These are phyloP conservation scores for Boletales sp. DNA, from an alignment of 768 basidiomycete genomes.

Conservation along the genomic window DNA sequence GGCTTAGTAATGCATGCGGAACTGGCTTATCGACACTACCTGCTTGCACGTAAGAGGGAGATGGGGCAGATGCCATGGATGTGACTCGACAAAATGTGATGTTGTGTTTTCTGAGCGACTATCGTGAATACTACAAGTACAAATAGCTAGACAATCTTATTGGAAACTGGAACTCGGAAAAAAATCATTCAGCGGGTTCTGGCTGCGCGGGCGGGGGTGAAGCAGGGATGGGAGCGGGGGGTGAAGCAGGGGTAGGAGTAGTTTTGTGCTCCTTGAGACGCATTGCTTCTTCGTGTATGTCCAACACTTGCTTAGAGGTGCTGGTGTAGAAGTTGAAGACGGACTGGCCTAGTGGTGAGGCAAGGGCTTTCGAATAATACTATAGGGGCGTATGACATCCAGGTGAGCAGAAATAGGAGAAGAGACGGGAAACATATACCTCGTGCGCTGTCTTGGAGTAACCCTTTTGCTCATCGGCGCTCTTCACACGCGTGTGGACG, in stretches of 20 bases:
- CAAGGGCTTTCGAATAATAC: slow-evolving; percentile 77
- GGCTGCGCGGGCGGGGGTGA: slow-evolving; percentile 8
- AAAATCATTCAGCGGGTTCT: slow-evolving; percentile 7
- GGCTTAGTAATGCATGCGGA: slow-evolving; percentile 7
- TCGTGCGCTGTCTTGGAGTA: slow-evolving; percentile 65
- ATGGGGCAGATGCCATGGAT: neutral
- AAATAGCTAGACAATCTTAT: neutral
- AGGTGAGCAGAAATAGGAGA: slow-evolving; percentile 1
- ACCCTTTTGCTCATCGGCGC: slow-evolving; percentile 81
- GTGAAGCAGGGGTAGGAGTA: slow-evolving; percentile 10
- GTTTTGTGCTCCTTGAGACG: slow-evolving; percentile 71
- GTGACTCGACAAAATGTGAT: neutral
- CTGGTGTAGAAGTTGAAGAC: slow-evolving; percentile 81
- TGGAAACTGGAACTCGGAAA: neutral
- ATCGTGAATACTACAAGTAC: slow-evolving; percentile 10
- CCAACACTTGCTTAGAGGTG: slow-evolving; percentile 82
- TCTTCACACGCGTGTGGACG: slow-evolving; percentile 67
- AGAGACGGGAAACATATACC: slow-evolving; percentile 35
- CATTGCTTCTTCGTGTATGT: slow-evolving; percentile 91
- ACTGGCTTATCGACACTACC: neutral
- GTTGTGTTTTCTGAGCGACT: neutral
- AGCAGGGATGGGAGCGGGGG: slow-evolving; percentile 5
- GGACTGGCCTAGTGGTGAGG: slow-evolving; percentile 74
- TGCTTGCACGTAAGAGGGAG: neutral
- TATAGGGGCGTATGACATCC: slow-evolving; percentile 26